Evolutionary conservation across 2,329 filamentous ascomycete genomes (phyloP), one percentile per base, ranked within the genome.

Genomic region (Sclerotiophoma versabilis): DNA sequence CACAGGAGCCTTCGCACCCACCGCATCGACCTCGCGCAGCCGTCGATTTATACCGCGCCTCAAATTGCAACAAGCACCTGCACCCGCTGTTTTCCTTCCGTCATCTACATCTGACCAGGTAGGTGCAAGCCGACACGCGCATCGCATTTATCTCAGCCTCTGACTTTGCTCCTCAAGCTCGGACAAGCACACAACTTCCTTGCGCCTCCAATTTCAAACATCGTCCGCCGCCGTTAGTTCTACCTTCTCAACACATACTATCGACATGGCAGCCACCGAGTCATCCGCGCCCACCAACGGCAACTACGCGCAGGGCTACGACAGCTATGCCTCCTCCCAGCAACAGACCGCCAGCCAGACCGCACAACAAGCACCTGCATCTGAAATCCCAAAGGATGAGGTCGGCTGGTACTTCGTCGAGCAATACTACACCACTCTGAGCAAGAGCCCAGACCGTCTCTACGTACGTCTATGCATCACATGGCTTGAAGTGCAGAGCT

Each of bases 341-440:
- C 64, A 66, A 46, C 58, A 62, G 19, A 52, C 64, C 12, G 45
- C 69, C 58, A 64, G 59, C 58, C 69, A 71, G 58, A 55, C 63
- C 22, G 58, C 60, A 57, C 65, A 60, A 63, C 63, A 64, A 63
- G 63, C 66, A 19, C 46, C 69, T 26, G 64, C 70, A 22, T 65
- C 70, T 20, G 79, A 82, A 36, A 83, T 86, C 59, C 81, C 80
- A 68, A 97, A 96, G 82, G 92, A 96, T 76, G 92, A 98, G 81
- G 92, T 99, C 65, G 95, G 92, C 77, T 99, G 95, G 95, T 98
- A 93, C 81, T 99, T 99, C 68, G 95, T 99, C 54, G 93, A 98
- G 84, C 92, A 96, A 79, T 99, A 97, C 83, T 99, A 99, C 81
- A 98, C 91, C 67, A 99, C 92, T 59, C 81, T 99, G 73, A 97